Base-by-base conservation (phyloP, 495 filamentous ascomycete genomes). In the Cryomyces minteri region DNA sequence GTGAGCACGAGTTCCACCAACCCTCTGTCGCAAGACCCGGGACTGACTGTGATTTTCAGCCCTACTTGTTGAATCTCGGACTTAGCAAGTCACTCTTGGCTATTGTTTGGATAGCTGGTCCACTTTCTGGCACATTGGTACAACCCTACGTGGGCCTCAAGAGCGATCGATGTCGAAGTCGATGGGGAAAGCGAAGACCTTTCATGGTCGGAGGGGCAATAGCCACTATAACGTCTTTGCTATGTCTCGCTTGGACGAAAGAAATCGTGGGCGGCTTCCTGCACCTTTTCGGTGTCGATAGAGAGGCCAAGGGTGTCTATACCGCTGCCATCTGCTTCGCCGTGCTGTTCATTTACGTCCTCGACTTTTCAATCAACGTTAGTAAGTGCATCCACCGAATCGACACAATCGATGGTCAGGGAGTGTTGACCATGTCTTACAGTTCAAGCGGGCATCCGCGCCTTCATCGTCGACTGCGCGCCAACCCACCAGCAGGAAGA, bases 321-420 rank as follows among this genome's bases (percentile, higher is more conserved):
- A 65, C 64, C 11, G 61, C 68, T 10, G 68, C 76, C 36, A 84
- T 88, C 46, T 62, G 82, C 14, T 63, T 78, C 31, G 87, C 87
- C 5, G 83, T 88, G n/a, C 56, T 84, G 29, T 75, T 79, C 58
- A 79, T 94, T 49, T 94, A 85, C 61, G 67, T 86, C 30, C 68
- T 94, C 31, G 86, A 94, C 59, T 88, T 94, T 59, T 70, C 87
- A 33, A 88, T 94, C 61, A 94, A 94, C 58, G 85, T 84, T n/a
- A 80, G 81, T 84, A 68, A 51, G 72, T 55, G 25, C 12, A 10
- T 1, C 6, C 12, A 5, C 39, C 37, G 3, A 32, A 29, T 41
- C 11, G 10, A 28, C 28, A 11, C 43, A 6, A 38, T 38, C 9
- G 12, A 10, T 10, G 9, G 34, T 2, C 12, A 38, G 1, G 1